Evolutionary conservation across 345 rosid species (phyloP).

Genomic region (Clarkia xantiana): DNA sequence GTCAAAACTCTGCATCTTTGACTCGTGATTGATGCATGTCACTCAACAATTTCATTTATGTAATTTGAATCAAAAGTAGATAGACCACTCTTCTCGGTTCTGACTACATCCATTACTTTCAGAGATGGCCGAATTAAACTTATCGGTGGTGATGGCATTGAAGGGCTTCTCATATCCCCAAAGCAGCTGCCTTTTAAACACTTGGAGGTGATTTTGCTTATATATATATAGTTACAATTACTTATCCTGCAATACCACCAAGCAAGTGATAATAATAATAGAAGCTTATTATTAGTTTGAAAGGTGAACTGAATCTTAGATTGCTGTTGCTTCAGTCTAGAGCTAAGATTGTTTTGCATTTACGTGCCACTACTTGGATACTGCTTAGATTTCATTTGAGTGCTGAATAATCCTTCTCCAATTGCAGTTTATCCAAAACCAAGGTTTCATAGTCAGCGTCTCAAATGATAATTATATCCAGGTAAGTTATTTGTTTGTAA

Average conservation of each 20-base stretch:
- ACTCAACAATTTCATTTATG: neutral
- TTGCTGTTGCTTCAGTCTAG: neutral
- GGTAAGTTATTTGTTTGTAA: conserved; percentile 21
- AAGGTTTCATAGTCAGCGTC: conserved; percentile 39
- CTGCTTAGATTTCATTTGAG: conserved; percentile 1
- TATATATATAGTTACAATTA: neutral
- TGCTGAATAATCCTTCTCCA: conserved; percentile 7
- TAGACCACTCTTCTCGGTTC: neutral
- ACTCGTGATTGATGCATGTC: neutral
- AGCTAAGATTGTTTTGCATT: neutral
- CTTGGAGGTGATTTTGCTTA: conserved; percentile 28
- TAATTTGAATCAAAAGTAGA: neutral
- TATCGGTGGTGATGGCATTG: conserved; percentile 52
- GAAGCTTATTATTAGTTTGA: neutral
- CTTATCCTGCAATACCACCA: neutral
- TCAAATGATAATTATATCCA: conserved; percentile 45
- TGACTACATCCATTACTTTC: conserved; percentile 5
- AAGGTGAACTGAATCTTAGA: too few species aligned
- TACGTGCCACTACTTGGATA: conserved; percentile 1
- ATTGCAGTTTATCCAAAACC: conserved; percentile 57
- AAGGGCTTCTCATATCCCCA: conserved; percentile 44
- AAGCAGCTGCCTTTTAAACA: conserved; percentile 36
- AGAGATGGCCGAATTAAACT: conserved; percentile 68
- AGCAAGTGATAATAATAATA: neutral
- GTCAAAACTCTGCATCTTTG: conserved; percentile 8